Conservation (phyloP, 345 rosid genomes). For the Pugionium cornutum region DNA sequence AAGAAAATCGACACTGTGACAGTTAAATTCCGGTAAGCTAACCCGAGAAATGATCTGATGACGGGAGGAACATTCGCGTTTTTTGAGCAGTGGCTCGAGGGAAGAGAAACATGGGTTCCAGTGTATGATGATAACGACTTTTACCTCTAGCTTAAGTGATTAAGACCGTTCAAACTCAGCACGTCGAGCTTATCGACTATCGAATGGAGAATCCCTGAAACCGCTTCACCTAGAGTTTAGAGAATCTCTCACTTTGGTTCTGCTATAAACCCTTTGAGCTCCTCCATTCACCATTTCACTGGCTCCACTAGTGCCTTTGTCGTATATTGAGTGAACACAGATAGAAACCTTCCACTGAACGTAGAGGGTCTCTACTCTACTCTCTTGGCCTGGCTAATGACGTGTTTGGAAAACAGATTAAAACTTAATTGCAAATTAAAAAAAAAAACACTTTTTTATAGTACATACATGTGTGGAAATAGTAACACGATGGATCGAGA, state of each 20-base stretch:
- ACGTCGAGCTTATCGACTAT: conserved; percentile 59
- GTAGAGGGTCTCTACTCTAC: conserved; percentile 8
- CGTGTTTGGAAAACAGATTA: conserved; percentile 8
- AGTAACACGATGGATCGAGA: conserved; percentile 28
- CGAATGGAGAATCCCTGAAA: conserved; percentile 69
- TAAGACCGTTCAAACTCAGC: conserved; percentile 70
- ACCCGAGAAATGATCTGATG: conserved; percentile 85
- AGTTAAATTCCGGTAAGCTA: conserved; percentile 82
- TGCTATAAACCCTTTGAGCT: conserved; percentile 50
- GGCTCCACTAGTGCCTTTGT: conserved; percentile 74
- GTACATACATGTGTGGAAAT: conserved; percentile 7
- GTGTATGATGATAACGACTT: conserved; percentile 84
- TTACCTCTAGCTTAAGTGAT: conserved; percentile 75
- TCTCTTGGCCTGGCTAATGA: not conserved
- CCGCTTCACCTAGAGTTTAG: conserved; percentile 62
- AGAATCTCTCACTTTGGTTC: conserved; percentile 80
- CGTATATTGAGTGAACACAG: conserved; percentile 23
- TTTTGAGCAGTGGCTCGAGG: conserved; percentile 58
- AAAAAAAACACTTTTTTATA: not conserved
- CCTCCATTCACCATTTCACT: conserved; percentile 53
- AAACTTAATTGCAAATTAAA: not conserved
- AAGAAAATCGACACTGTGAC: conserved; percentile 52
- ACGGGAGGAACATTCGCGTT: conserved; percentile 69
- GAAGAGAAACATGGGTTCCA: conserved; percentile 64
- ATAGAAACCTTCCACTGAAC: not conserved